phyloP scores from a whole-genome alignment of 2,329 filamentous ascomycete species.

The Pseudopithomyces maydicus region DNA sequence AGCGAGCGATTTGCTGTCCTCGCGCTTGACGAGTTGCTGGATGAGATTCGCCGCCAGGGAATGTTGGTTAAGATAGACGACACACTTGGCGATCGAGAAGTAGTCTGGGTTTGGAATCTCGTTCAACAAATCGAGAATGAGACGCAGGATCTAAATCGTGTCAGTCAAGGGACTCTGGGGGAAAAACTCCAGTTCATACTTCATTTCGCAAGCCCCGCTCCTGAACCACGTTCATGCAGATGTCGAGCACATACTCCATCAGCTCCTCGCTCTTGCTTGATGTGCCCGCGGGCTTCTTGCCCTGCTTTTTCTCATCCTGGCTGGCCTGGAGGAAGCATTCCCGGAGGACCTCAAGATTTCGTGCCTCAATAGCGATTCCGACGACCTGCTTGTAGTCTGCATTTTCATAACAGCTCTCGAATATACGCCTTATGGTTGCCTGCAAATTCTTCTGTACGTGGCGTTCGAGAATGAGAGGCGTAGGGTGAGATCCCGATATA shows the following conservation, averaged over 20 bases:
- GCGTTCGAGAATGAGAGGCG: conserved; percentile 70
- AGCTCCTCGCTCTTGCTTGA: conserved; percentile 79
- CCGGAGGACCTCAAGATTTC: conserved; percentile 85
- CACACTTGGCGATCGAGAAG: conserved; percentile 97
- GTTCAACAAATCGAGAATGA: conserved; percentile 94
- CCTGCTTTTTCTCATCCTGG: conserved; percentile 74
- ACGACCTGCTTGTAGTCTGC: conserved; percentile 94
- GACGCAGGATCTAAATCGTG: conserved; percentile 70
- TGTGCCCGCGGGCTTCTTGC: conserved; percentile 60
- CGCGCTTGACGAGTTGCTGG: conserved; percentile 77
- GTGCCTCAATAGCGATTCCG: conserved; percentile 93
- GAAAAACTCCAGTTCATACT: conserved; percentile 42
- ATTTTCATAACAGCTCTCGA: conserved; percentile 84
- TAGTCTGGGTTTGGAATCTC: conserved; percentile 93
- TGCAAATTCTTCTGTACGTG: conserved; percentile 81
- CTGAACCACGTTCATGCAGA: conserved; percentile 98
- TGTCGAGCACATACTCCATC: conserved; percentile 93
- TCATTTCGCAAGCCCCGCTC: conserved; percentile 82
- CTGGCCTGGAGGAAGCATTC: conserved; percentile 88
- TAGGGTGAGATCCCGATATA: conserved; percentile 59
- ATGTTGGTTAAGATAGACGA: conserved; percentile 92
- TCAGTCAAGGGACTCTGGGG: conserved; percentile 17
- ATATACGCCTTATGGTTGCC: conserved; percentile 82
- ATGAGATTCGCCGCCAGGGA: conserved; percentile 89
- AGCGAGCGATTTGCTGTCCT: conserved; percentile 76